Evolutionary conservation across 2,329 filamentous ascomycete species (phyloP).

Genomic region (Colletotrichum truncatum): DNA sequence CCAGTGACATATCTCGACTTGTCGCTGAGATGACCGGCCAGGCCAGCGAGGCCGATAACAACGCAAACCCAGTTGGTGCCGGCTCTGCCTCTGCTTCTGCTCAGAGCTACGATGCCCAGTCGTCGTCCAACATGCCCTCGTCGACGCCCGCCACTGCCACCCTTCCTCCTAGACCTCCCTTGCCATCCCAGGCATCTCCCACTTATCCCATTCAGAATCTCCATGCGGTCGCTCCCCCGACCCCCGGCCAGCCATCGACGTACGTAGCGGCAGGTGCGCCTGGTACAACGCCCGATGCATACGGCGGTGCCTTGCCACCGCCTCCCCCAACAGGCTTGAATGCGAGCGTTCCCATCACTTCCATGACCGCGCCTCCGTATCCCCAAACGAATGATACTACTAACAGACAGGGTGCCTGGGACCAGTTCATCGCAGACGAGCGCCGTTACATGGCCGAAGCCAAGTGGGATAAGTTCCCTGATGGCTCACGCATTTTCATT

Average conservation of each 20-base stretch:
- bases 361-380: conserved; percentile 42
- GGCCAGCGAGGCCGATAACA: conserved; percentile 37
- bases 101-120: conserved; percentile 21
- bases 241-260: conserved; percentile 43
- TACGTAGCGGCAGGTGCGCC: conserved; percentile 41
- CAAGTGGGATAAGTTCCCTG: conserved; percentile 83
- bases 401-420: conserved; percentile 73
- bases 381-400: conserved; percentile 43
- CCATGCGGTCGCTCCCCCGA: conserved; percentile 40
- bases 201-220: conserved; percentile 45
- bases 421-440: conserved; percentile 78
- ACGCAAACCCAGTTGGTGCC: conserved; percentile 3
- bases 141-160: conserved; percentile 49
- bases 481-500: conserved; percentile 82
- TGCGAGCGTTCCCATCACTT: conserved; percentile 37
- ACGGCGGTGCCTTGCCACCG: too few relatives aligned
- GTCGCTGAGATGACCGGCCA: conserved; percentile 51
- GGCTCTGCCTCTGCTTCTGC: not conserved
- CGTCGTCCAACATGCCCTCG: conserved; percentile 38
- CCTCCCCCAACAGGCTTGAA: too few relatives aligned
- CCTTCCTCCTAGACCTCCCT: conserved; percentile 57
- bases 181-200: conserved; percentile 47
- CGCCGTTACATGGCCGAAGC: conserved; percentile 79
- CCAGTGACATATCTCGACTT: conserved; percentile 50
- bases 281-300: conserved; percentile 42